Conservation (phyloP, 495 filamentous ascomycete genomes). For the Copromyces sp. region DNA sequence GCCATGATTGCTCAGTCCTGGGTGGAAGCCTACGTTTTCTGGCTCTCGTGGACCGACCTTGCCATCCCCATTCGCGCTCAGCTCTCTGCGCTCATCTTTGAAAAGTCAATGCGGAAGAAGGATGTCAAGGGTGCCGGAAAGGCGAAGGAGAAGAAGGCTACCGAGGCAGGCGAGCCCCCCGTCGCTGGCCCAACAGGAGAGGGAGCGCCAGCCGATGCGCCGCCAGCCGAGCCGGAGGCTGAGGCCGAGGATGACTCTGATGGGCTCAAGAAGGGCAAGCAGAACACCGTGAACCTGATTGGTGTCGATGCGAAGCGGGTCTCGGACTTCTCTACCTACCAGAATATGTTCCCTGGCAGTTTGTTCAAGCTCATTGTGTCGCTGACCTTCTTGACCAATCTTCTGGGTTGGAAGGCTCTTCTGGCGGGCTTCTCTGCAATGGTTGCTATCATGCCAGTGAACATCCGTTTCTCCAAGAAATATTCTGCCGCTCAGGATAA, state of each 20-base stretch:
- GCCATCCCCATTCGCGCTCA: slow-evolving; percentile 58
- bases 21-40: slow-evolving; percentile 53
- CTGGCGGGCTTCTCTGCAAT: slow-evolving; percentile 57
- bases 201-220: slow-evolving; percentile 3
- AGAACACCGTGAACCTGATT: slow-evolving; percentile 70
- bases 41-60: slow-evolving; percentile 54
- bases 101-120: slow-evolving; percentile 70
- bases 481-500: slow-evolving; percentile 57
- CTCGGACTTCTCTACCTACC: slow-evolving; percentile 57
- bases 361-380: slow-evolving; percentile 56
- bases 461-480: slow-evolving; percentile 55
- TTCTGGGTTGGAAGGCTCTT: slow-evolving; percentile 66
- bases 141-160: slow-evolving; percentile 17
- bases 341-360: slow-evolving; percentile 51
- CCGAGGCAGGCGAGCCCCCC: slow-evolving; percentile 13
- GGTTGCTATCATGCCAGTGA: slow-evolving; percentile 55
- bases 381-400: slow-evolving; percentile 50
- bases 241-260: slow-evolving; percentile 44
- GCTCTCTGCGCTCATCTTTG: slow-evolving; percentile 62
- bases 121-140: slow-evolving; percentile 49
- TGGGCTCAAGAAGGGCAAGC: slow-evolving; percentile 46
- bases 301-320: slow-evolving; percentile 69
- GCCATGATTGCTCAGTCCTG: slow-evolving; percentile 45
- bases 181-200: slow-evolving; percentile 16
- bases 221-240: slow-evolving; percentile 17